Conservation (phyloP, 2,329 filamentous ascomycete species). For the Lasiodiplodia gonubiensis region DNA sequence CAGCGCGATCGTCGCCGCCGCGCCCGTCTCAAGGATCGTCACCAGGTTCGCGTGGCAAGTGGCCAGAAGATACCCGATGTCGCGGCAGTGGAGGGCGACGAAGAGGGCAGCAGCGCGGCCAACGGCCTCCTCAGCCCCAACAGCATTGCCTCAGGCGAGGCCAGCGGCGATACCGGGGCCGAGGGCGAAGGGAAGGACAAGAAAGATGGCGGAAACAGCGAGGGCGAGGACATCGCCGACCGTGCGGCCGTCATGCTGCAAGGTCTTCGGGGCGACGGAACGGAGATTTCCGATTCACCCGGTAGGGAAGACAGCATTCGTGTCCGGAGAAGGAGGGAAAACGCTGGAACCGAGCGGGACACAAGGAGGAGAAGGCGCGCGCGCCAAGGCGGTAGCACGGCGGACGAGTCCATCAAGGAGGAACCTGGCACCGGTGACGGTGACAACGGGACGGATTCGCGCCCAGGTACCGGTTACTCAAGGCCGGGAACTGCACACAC, state of each 20-base stretch:
- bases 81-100: conserved; percentile 59
- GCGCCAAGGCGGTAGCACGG: conserved; percentile 20
- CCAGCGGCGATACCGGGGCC: conserved; percentile 35
- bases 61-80: conserved; percentile 85
- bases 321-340: conserved; percentile 71
- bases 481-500: conserved; percentile 19
- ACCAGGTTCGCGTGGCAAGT: conserved; percentile 87
- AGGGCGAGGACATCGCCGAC: conserved; percentile 72
- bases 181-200: conserved; percentile 32
- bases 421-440: conserved; percentile 15
- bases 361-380: conserved; percentile 65
- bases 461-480: conserved; percentile 17
- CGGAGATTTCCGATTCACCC: conserved; percentile 53
- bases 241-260: conserved; percentile 83
- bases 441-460: conserved; percentile 23
- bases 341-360: conserved; percentile 78
- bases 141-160: conserved; percentile 33
- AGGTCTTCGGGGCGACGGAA: conserved; percentile 72
- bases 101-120: conserved; percentile 38
- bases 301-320: conserved; percentile 47
- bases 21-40: conserved; percentile 85
- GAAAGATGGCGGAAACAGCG: conserved; percentile 31
- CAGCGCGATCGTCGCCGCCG: conserved; percentile 86
- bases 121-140: conserved; percentile 59
- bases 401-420: conserved; percentile 25